A percentile compares a stretch with the other conserved stretches of the same genome.
These are phyloP conservation scores for Colletotrichum gigasporum DNA, from an alignment of 2,329 filamentous ascomycete species.

Conservation along the genomic window DNA sequence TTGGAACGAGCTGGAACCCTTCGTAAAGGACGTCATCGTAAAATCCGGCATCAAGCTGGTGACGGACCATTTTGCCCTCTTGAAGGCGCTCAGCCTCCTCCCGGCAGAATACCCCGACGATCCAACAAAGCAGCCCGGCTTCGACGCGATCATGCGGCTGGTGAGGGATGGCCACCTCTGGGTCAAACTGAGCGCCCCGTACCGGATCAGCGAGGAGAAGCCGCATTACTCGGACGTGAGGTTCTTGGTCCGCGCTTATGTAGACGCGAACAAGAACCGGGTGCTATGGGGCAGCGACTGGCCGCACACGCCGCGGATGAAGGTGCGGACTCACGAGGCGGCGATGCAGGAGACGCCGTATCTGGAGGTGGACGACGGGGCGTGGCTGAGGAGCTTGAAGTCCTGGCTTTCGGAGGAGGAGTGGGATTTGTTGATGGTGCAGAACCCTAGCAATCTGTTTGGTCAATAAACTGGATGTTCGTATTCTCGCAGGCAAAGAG, in stretches of 20 bases:
- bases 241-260: constrained; percentile 40
- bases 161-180: constrained; percentile 42
- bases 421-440: constrained; percentile 35
- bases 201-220: constrained; percentile 41
- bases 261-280: constrained; percentile 42
- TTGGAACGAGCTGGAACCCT: constrained; percentile 37
- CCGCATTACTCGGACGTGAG: constrained; percentile 43
- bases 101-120: constrained; percentile 34
- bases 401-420: constrained; percentile 37
- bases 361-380: constrained; percentile 36
- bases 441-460: constrained; percentile 15
- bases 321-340: constrained; percentile 43
- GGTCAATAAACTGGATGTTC: neutral
- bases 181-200: constrained; percentile 49
- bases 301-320: constrained; percentile 50
- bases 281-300: constrained; percentile 51
- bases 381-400: constrained; percentile 36
- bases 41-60: constrained; percentile 38
- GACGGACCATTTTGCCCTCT: constrained; percentile 48
- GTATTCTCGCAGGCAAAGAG: too few relatives aligned
- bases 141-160: constrained; percentile 40
- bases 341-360: constrained; percentile 42
- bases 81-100: constrained; percentile 46
- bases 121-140: constrained; percentile 40
- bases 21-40: constrained; percentile 35